These are phyloP conservation scores for Fusarium transvaalense DNA, from an alignment of 2,329 filamentous ascomycete species.

Conservation along the genomic window DNA sequence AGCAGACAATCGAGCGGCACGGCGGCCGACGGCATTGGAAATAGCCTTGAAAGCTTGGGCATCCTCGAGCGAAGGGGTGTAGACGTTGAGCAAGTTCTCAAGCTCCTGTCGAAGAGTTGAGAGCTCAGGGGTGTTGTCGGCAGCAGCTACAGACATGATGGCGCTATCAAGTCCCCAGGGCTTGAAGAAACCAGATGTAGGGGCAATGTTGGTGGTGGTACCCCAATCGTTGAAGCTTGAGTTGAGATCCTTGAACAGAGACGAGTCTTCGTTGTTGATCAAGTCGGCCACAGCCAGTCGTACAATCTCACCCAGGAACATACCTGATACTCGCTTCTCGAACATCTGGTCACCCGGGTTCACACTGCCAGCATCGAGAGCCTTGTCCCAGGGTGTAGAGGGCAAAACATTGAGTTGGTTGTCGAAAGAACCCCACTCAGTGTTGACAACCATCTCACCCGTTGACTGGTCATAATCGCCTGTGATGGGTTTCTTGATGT, in stretches of 20 bases:
- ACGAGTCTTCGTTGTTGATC: conserved; percentile 73
- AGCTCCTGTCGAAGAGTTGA: conserved; percentile 81
- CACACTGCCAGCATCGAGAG: conserved; percentile 82
- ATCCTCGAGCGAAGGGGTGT: conserved; percentile 82
- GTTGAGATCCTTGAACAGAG: conserved; percentile 82
- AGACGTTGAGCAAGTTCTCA: conserved; percentile 80
- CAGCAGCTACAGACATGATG: conserved; percentile 87
- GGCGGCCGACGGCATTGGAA: conserved; percentile 84
- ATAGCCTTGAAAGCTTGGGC: conserved; percentile 89
- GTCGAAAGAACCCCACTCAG: conserved; percentile 98
- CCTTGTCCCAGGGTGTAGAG: conserved; percentile 83
- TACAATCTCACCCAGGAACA: conserved; percentile 97
- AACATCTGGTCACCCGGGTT: conserved; percentile 99
- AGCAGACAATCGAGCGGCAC: conserved; percentile 87
- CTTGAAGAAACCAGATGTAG: conserved; percentile 76
- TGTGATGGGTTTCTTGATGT: conserved; percentile 81
- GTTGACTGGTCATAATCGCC: conserved; percentile 82
- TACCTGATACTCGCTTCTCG: conserved; percentile 97
- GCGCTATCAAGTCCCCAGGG: conserved; percentile 93
- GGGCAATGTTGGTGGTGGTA: conserved; percentile 76
- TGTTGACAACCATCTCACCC: conserved; percentile 97
- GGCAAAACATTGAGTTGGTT: conserved; percentile 91
- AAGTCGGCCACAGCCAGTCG: conserved; percentile 81
- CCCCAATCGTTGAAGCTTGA: conserved; percentile 76
- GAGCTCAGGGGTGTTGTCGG: conserved; percentile 79